A percentile compares a stretch with the other conserved stretches of the same genome.
These are phyloP conservation scores for Solanum lignicaule DNA, from an alignment of 257 asterid species.

Conservation along the genomic window DNA sequence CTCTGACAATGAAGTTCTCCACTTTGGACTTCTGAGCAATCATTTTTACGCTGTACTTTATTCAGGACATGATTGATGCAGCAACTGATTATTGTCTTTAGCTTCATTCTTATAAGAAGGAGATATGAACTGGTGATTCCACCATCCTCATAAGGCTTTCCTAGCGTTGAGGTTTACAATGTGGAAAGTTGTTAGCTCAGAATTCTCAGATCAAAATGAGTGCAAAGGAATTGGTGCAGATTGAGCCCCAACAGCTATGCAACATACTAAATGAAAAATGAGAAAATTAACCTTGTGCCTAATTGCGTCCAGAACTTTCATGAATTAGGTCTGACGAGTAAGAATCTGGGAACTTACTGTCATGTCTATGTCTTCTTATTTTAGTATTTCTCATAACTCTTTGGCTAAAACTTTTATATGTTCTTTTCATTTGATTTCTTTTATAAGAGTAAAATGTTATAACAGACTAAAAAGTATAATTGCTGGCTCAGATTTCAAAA, in stretches of 20 bases:
- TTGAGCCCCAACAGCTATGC: not conserved
- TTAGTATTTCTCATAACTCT: not conserved
- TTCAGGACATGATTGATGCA: not conserved
- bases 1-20: not conserved
- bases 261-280: not conserved
- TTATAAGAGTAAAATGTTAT: not conserved
- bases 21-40: not conserved
- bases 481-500: not conserved
- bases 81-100: not conserved
- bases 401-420: not conserved
- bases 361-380: not conserved
- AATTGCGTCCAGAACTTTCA: not conserved
- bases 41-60: not conserved
- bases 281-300: not conserved
- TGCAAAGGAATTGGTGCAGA: not conserved
- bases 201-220: not conserved
- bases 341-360: not conserved
- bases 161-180: not conserved
- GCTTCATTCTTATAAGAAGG: not conserved
- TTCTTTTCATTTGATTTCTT: not conserved
- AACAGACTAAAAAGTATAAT: not conserved
- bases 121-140: not conserved
- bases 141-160: not conserved
- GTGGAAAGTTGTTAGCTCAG: not conserved
- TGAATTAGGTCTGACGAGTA: not conserved